Base-by-base conservation (phyloP, 2,329 filamentous ascomycete species). In the Eurotiales sp. region DNA sequence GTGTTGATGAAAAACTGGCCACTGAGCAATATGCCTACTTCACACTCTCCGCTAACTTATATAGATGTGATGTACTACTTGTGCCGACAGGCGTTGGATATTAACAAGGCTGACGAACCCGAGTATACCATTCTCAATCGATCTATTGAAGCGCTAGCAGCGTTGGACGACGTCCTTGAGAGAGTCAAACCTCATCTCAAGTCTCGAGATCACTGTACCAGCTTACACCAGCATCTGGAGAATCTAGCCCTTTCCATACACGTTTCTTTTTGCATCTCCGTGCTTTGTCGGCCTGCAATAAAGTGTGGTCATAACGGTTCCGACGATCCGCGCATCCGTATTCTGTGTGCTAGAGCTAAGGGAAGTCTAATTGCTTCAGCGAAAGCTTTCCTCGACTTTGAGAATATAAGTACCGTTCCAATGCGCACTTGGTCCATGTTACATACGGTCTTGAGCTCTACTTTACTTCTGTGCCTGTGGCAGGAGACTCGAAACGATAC, bases 181-280 rank as follows among this genome's bases (percentile, higher is more conserved):
- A n/a, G n/a, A n/a, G n/a, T n/a, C n/a, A n/a, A n/a, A n/a, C n/a
- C n/a, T n/a, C n/a, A n/a, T n/a, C n/a, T n/a, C n/a, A n/a, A n/a
- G n/a, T n/a, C n/a, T n/a, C n/a, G n/a, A n/a, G n/a, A n/a, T n/a
- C n/a, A n/a, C 8, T 71, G 69, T 42, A 57, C 54, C 32, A 62
- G 53, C 1, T 47, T 67, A 8, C 67, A 66, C 3, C 76, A 82
- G 45, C 76, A 79, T 46, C 65, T 81, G 1, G 77, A 82, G 57
- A 76, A 81, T 53, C 76, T 79, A 65, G 78, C 76, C 0, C 61
- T 82, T 4, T 79, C 80, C 55, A 70, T 82, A 42, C 76, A 81
- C 60, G 72, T 75, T 19, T 80, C 76, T 1, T 82, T 81, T 61
- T 74, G 77, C 36, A 73, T 76, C 29, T 81, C 78, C 1, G 78